These are phyloP conservation scores for Fonsecaea nubica DNA, from an alignment of 2,329 filamentous ascomycete species.

Conservation along the genomic window DNA sequence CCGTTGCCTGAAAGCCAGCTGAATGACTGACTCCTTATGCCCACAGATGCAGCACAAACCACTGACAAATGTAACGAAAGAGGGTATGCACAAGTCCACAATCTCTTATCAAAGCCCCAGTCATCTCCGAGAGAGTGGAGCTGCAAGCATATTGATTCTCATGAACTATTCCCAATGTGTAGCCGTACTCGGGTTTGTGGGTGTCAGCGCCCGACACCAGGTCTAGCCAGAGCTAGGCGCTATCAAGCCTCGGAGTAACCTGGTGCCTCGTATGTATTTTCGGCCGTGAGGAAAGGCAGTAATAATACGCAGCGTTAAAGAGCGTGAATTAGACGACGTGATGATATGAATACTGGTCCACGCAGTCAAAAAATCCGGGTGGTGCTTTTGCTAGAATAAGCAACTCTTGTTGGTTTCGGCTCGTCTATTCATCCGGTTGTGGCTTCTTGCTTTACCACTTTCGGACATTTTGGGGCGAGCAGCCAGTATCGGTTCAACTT, in stretches of 20 bases:
- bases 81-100: not conserved
- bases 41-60: no score
- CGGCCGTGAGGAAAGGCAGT: not conserved
- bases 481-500: not conserved
- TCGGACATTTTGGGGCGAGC: not conserved
- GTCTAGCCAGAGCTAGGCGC: not conserved
- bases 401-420: not conserved
- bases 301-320: not conserved
- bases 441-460: not conserved
- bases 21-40: no score
- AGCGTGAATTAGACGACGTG: not conserved
- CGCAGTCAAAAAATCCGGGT: not conserved
- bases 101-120: not conserved
- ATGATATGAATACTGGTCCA: not conserved
- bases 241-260: not conserved
- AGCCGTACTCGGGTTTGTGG: not conserved
- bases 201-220: not conserved
- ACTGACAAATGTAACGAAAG: not conserved
- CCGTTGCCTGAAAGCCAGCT: no score
- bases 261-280: not conserved
- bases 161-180: not conserved
- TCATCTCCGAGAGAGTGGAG: not conserved
- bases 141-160: not conserved
- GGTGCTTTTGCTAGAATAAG: not conserved
- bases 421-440: slow-evolving; percentile 10